Evolutionary conservation across 2,329 filamentous ascomycete species (phyloP), one percentile per base, ranked within the genome.

Genomic region (Aciculosporium take): DNA sequence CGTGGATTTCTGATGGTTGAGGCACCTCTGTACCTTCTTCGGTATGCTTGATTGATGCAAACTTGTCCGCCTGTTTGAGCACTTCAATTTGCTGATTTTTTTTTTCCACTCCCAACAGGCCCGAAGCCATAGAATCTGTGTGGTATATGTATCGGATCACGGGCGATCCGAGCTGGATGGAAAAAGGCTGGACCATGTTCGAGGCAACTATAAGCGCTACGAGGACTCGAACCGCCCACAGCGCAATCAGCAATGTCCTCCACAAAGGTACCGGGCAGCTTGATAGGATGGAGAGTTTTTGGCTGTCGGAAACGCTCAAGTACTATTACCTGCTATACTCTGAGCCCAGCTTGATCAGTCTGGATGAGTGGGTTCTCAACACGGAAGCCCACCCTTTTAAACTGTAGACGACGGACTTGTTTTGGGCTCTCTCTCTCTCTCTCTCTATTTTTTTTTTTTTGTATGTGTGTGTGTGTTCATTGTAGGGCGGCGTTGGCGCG

Each of bases 111-210:
- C 28, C 13, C 25, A 6, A 18, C 28, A 83, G 82, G 18, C 84
- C 85, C 17, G 86, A 94, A 65, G 84, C 84, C 1, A 87, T 94
- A 51, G 86, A 94, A 54, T 86, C 81, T 1, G 78, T 93, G 12
- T 93, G 86, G 72, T 84, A 88, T 63, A 80, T 93, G 68, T 91
- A 93, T 64, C 83, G 87, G 55, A 85, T 93, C 60, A 93, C 85
- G 0, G 87, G 85, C 37, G 81, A 91, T 48, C 62, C 69, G 1
- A 59, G 62, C 4, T 86, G 84, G 71, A 80, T 81, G 56, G 84
- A 93, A 23, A 80, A 81, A 49, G 88, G 84, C 13, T 94, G 87
- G 87, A 66, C 68, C 38, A 93, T 94, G 84, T 94, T 86, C 56
- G 64, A 77, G 47, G 69, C 81, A 17, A 76, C 91, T 39, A 68